These are phyloP conservation scores for Penicillium griseofulvum DNA, from an alignment of 2,329 filamentous ascomycete genomes.

Conservation along the genomic window DNA sequence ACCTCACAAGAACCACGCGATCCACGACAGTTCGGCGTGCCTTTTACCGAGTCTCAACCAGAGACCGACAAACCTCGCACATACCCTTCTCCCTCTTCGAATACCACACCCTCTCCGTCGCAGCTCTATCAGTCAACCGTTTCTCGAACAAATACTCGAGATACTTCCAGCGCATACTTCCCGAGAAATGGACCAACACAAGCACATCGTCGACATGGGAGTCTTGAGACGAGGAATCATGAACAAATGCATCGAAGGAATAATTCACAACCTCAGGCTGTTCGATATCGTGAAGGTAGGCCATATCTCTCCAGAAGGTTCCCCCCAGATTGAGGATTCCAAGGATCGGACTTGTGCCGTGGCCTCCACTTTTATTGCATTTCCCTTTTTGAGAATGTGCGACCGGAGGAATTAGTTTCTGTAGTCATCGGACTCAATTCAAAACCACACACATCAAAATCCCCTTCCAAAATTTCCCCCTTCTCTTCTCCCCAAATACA, in stretches of 20 bases:
- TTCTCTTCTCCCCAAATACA: conserved; percentile 2
- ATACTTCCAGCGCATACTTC: conserved; percentile 18
- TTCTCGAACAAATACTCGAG: conserved; percentile 17
- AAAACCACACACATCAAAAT: not conserved
- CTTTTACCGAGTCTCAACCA: conserved; percentile 21
- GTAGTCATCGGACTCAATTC: not conserved
- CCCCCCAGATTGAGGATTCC: conserved; percentile 20
- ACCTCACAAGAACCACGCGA: conserved; percentile 31
- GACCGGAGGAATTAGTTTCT: not conserved
- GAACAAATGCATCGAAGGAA: conserved; percentile 21
- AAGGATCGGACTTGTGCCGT: conserved; percentile 25
- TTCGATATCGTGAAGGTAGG: conserved; percentile 18
- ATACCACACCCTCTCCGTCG: not conserved
- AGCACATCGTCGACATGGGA: conserved; percentile 20
- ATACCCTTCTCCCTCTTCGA: conserved; percentile 12
- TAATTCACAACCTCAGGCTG: conserved; percentile 20
- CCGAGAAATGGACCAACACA: conserved; percentile 15
- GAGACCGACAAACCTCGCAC: conserved; percentile 20
- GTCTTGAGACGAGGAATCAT: conserved; percentile 15
- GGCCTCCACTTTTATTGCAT: conserved; percentile 14
- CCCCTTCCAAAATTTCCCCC: not conserved
- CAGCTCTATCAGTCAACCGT: conserved; percentile 10
- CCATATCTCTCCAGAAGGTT: conserved; percentile 6
- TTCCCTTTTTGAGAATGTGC: not conserved
- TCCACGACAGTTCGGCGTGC: conserved; percentile 20